Conservation (phyloP, 768 basidiomycete genomes). For the Calocera cornea region DNA sequence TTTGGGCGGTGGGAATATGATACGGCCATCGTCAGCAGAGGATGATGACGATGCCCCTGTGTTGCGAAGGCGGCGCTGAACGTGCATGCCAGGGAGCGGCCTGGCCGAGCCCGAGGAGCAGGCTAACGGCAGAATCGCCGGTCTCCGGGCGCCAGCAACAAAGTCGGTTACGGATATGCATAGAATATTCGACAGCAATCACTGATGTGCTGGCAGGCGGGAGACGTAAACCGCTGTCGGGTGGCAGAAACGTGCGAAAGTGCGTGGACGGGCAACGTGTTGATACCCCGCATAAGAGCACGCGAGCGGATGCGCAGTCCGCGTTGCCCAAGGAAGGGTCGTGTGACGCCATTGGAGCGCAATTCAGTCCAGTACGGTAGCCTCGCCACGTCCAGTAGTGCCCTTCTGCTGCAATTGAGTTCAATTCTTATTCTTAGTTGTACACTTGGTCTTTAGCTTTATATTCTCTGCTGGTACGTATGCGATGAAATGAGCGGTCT, state of each 20-base stretch:
- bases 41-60: background rate
- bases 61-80: background rate
- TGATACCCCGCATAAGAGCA: background rate
- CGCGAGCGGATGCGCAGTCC: no score
- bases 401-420: background rate
- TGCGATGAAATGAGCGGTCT: background rate
- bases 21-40: background rate
- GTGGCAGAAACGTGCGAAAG: background rate
- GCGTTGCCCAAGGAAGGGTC: background rate
- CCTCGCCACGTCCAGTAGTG: background rate
- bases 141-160: background rate
- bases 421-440: background rate
- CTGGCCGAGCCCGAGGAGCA: background rate
- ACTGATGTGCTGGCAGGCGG: background rate
- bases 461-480: background rate
- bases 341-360: background rate
- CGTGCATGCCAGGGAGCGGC: background rate
- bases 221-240: background rate
- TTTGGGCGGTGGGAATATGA: no score
- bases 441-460: background rate
- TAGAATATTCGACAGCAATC: background rate
- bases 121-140: background rate
- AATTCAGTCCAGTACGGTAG: no score
- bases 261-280: background rate
- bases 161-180: background rate